Evolutionary conservation across 495 filamentous ascomycete species (phyloP).

Genomic region (Xylaria longipes): DNA sequence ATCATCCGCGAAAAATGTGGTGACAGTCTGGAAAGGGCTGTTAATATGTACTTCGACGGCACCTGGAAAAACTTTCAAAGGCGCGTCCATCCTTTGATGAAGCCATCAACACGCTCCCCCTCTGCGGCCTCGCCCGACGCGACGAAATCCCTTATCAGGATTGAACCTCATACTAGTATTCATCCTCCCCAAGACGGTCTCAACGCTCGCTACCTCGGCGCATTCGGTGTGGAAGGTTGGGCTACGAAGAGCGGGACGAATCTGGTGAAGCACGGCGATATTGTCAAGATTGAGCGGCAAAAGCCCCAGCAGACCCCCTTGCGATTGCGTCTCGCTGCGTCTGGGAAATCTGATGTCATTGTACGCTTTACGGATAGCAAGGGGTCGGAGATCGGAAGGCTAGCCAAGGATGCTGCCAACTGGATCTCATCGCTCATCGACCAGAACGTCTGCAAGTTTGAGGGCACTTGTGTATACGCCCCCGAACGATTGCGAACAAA

Average conservation of each 20-base stretch:
- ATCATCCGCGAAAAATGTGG: conserved; percentile 65
- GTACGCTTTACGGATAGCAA: conserved; percentile 87
- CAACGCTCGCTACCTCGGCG: conserved; percentile 78
- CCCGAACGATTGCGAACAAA: conserved; percentile 85
- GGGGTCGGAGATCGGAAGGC: conserved; percentile 84
- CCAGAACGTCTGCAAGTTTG: conserved; percentile 86
- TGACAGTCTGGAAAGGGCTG: conserved; percentile 68
- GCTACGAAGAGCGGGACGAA: conserved; percentile 81
- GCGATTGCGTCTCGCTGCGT: conserved; percentile 53
- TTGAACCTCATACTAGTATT: conserved; percentile 11
- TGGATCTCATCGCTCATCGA: conserved; percentile 96
- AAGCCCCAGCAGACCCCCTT: conserved; percentile 67
- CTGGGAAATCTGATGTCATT: conserved; percentile 75
- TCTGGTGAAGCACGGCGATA: conserved; percentile 77
- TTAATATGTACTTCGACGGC: conserved; percentile 91
- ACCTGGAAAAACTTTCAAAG: conserved; percentile 72
- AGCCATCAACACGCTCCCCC: conserved; percentile 15
- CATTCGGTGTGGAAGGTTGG: conserved; percentile 92
- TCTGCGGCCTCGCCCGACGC: conserved; percentile 9
- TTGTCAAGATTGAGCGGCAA: conserved; percentile 83
- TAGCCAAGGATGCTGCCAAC: conserved; percentile 88
- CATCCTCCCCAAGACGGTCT: conserved; percentile 54
- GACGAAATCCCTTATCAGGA: conserved; percentile 22
- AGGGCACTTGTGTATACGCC: conserved; percentile 87
- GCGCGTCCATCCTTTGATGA: conserved; percentile 24